Conservation (phyloP, 805 yeast genomes). For the Candida maesae region DNA sequence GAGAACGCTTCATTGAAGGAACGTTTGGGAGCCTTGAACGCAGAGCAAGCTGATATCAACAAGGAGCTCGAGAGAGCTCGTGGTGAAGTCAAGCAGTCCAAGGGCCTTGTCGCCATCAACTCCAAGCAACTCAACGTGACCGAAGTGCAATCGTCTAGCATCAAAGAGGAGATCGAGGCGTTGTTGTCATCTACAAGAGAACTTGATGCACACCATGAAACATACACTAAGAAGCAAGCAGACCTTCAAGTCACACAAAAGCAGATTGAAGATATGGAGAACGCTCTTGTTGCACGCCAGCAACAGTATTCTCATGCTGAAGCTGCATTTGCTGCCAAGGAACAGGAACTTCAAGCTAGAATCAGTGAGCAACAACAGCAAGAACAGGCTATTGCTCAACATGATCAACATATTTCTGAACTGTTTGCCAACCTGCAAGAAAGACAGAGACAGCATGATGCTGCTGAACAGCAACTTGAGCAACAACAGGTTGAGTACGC, state of each 20-base stretch:
- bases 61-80: constrained; percentile 49
- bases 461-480: constrained; percentile 38
- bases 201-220: constrained; percentile 36
- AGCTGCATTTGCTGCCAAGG: constrained; percentile 17
- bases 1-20: constrained; percentile 65
- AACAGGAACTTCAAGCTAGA: constrained; percentile 31
- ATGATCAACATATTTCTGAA: constrained; percentile 33
- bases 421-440: constrained; percentile 33
- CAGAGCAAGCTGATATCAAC: constrained; percentile 59
- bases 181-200: constrained; percentile 30
- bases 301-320: constrained; percentile 19
- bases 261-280: constrained; percentile 34
- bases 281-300: constrained; percentile 32
- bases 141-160: constrained; percentile 44
- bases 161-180: constrained; percentile 40
- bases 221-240: constrained; percentile 33
- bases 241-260: constrained; percentile 28
- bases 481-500: constrained; percentile 36
- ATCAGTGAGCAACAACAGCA: constrained; percentile 33
- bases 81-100: constrained; percentile 55
- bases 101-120: constrained; percentile 60
- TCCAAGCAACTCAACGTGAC: constrained; percentile 66
- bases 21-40: constrained; percentile 59
- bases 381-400: constrained; percentile 34
- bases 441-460: constrained; percentile 35